Conservation (phyloP, 1,284 basidiomycete genomes). For the Ganoderma leucocontextum region DNA sequence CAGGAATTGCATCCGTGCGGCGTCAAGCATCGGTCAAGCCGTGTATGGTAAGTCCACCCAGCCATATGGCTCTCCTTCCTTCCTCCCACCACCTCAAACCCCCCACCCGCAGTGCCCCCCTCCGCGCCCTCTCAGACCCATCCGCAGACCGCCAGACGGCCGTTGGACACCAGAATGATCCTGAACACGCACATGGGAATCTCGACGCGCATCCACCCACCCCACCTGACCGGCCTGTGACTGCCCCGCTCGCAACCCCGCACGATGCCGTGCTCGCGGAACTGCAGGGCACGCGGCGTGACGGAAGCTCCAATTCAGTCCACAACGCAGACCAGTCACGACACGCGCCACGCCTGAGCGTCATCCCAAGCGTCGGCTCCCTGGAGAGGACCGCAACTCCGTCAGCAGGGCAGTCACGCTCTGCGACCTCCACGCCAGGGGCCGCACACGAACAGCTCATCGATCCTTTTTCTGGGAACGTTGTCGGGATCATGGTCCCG, state of each 20-base stretch:
- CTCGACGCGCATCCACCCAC: conserved; percentile 15
- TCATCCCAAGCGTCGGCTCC: conserved; percentile 34
- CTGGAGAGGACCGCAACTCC: conserved; percentile 37
- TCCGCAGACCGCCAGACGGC: conserved; percentile 15
- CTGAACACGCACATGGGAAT: conserved; percentile 12
- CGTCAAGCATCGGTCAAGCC: conserved; percentile 29
- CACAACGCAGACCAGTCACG: conserved; percentile 9
- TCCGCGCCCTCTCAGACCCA: conserved; percentile 18
- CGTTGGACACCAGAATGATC: conserved; percentile 13
- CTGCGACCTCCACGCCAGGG: conserved; percentile 30
- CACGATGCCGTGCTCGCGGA: conserved; percentile 68
- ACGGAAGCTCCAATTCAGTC: conserved; percentile 1
- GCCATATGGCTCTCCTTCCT: conserved; percentile 24
- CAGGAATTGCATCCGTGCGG: conserved; percentile 24
- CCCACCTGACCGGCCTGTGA: conserved; percentile 32
- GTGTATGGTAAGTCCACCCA: conserved; percentile 25
- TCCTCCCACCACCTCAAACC: conserved; percentile 27
- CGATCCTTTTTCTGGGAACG: conserved; percentile 60
- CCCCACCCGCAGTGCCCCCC: conserved; percentile 13
- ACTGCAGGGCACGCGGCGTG: conserved; percentile 46
- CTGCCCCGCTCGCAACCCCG: conserved; percentile 55
- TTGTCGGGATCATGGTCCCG: conserved; percentile 48
- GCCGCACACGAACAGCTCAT: conserved; percentile 46
- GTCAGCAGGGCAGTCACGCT: conserved; percentile 29
- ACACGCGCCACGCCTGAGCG: conserved; percentile 30